Percentiles rank a stretch among this genome's conserved stretches.
These are phyloP conservation scores for Pezicula neosporulosa DNA, from an alignment of 2,329 filamentous ascomycete species.

Conservation along the genomic window DNA sequence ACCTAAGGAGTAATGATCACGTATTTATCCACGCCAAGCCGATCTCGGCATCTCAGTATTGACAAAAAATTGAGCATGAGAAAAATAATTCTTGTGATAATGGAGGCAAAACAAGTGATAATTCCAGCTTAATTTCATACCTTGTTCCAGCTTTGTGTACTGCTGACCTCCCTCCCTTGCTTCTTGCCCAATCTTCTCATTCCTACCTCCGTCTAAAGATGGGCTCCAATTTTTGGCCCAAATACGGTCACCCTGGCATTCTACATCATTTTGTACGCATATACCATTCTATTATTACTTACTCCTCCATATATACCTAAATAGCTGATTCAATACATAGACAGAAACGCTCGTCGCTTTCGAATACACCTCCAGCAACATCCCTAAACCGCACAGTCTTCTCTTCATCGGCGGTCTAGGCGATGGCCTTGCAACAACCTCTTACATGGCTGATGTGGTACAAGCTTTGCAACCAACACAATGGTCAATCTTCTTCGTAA, in stretches of 20 bases:
- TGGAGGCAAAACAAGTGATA: no score
- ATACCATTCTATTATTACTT: not conserved
- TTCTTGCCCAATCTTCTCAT: not conserved
- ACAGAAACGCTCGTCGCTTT: constrained; percentile 35
- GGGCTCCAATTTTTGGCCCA: constrained; percentile 31
- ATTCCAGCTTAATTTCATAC: no score
- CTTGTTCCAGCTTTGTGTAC: no score
- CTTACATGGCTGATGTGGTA: constrained; percentile 44
- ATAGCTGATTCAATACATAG: constrained; percentile 17
- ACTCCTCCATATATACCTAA: not conserved
- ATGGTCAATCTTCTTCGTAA: constrained; percentile 34
- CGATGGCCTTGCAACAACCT: constrained; percentile 46
- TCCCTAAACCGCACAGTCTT: constrained; percentile 39
- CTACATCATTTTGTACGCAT: constrained; percentile 30
- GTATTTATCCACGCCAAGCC: no score
- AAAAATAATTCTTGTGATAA: no score
- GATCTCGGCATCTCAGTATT: no score
- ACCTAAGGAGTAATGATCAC: no score
- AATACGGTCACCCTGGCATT: constrained; percentile 28
- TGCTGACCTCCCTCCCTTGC: no score
- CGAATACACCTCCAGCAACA: constrained; percentile 30
- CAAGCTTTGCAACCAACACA: constrained; percentile 30
- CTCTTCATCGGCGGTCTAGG: constrained; percentile 50
- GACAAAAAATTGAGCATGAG: no score
- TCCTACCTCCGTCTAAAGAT: constrained; percentile 5